A percentile compares a stretch with the other conserved stretches of the same genome.
Conservation (phyloP, 1,139 yeast species). For the Lodderomyces oxycetoniae region DNA sequence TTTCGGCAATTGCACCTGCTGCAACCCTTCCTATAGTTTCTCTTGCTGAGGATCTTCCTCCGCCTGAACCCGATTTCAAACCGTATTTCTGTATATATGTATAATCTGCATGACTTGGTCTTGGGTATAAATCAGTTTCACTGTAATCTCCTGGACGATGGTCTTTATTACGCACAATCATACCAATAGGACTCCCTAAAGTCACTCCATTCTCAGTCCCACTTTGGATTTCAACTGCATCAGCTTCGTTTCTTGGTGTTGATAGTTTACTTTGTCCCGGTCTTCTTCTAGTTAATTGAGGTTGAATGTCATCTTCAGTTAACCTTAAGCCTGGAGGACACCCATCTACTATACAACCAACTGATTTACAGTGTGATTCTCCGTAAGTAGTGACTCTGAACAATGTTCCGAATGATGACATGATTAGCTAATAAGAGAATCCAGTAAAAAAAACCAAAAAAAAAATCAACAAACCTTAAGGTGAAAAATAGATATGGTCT, state of each 20-base stretch:
- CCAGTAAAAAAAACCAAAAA: no score
- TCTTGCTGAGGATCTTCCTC: constrained; percentile 95
- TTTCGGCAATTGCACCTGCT: constrained; percentile 98
- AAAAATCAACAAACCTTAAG: no score
- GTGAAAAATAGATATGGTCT: no score
- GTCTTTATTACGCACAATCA: constrained; percentile 89
- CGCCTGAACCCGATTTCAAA: constrained; percentile 89
- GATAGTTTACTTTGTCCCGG: constrained; percentile 93
- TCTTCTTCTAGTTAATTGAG: constrained; percentile 92
- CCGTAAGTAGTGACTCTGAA: constrained; percentile 89
- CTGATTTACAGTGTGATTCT: constrained; percentile 97
- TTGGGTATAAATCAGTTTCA: constrained; percentile 90
- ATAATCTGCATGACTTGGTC: constrained; percentile 97
- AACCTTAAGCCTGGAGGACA: constrained; percentile 92
- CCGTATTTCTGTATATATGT: constrained; percentile 91
- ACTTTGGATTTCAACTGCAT: constrained; percentile 84
- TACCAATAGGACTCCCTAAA: constrained; percentile 91
- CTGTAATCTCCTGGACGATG: constrained; percentile 95
- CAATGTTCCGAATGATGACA: constrained; percentile 44
- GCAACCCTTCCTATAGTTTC: constrained; percentile 99
- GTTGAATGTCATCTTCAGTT: constrained; percentile 85
- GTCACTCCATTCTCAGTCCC: constrained; percentile 92
- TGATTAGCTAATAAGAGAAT: no score
- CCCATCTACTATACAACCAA: constrained; percentile 97
- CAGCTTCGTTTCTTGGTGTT: constrained; percentile 95